These are phyloP conservation scores for Diaporthe citrichinensis DNA, from an alignment of 2,329 filamentous ascomycete genomes.

Conservation along the genomic window DNA sequence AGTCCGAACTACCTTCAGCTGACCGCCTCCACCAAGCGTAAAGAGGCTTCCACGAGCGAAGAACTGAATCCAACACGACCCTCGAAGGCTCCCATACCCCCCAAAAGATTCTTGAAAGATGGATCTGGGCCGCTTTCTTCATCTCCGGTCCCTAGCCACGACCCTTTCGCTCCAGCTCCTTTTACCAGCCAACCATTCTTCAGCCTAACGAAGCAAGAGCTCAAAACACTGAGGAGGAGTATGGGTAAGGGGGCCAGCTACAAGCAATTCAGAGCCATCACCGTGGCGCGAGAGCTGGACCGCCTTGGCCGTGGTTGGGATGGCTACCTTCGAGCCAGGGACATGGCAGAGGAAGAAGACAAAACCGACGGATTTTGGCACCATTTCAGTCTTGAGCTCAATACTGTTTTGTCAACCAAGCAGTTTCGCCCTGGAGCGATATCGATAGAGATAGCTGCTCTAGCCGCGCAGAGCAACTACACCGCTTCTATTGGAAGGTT, in stretches of 20 bases:
- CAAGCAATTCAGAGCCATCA: not conserved
- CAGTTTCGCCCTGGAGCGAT: not conserved
- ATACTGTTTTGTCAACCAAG: not conserved
- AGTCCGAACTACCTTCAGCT: not conserved
- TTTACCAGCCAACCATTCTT: not conserved
- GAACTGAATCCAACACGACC: not conserved
- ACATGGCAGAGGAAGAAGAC: not conserved
- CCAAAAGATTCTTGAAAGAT: not conserved
- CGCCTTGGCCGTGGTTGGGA: slow-evolving; percentile 25
- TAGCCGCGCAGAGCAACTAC: not conserved
- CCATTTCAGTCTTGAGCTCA: not conserved
- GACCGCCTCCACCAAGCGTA: not conserved
- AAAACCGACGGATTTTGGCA: not conserved
- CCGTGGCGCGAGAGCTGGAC: not conserved
- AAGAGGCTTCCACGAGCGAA: not conserved
- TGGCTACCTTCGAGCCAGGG: slow-evolving; percentile 2
- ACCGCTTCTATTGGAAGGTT: not conserved
- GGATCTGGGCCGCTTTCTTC: too few relatives aligned
- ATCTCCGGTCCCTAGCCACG: not conserved
- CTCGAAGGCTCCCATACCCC: not conserved
- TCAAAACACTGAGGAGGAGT: slow-evolving; percentile 1
- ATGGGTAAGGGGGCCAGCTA: not conserved
- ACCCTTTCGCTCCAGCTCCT: not conserved
- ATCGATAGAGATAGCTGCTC: not conserved
- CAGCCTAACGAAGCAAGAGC: slow-evolving; percentile 18